A percentile compares a stretch with the other conserved stretches of the same genome.
Conservation (phyloP, 2,329 filamentous ascomycete species). For the Septoria petroselini region DNA sequence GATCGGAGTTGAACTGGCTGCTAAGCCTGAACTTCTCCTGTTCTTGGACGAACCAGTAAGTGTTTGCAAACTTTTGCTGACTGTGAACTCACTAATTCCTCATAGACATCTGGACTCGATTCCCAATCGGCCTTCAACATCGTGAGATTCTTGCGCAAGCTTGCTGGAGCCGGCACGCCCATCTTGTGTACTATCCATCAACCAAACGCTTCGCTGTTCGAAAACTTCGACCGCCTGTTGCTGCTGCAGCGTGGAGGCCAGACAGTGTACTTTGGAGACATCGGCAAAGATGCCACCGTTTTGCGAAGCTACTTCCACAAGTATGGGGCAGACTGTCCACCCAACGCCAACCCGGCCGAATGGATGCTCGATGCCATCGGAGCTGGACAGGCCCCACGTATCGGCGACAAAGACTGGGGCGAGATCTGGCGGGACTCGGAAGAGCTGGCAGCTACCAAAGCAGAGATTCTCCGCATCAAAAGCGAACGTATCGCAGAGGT, state of each 20-base stretch:
- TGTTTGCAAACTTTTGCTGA: background rate
- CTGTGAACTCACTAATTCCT: background rate
- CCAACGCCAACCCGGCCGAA: constrained; percentile 70
- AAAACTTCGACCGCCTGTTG: constrained; percentile 80
- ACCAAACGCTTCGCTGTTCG: constrained; percentile 79
- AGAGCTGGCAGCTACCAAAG: constrained; percentile 65
- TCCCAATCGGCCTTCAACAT: constrained; percentile 73
- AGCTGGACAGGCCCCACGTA: constrained; percentile 67
- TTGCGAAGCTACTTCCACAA: constrained; percentile 58
- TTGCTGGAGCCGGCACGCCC: constrained; percentile 76
- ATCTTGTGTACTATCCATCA: constrained; percentile 91
- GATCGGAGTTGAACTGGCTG: constrained; percentile 59
- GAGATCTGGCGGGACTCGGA: constrained; percentile 74
- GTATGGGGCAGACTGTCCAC: constrained; percentile 52
- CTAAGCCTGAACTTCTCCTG: constrained; percentile 68
- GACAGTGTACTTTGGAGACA: constrained; percentile 82
- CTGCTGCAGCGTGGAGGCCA: constrained; percentile 74
- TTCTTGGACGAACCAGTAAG: constrained; percentile 69
- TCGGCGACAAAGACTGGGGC: constrained; percentile 74
- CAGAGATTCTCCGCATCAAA: constrained; percentile 66
- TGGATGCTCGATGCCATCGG: constrained; percentile 86
- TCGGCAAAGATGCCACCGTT: constrained; percentile 69
- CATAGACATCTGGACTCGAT: constrained; percentile 65
- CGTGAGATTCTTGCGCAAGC: constrained; percentile 72
- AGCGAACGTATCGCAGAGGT: constrained; percentile 53